Conservation (phyloP, 768 basidiomycete species). For the Phaffia tasmanica region DNA sequence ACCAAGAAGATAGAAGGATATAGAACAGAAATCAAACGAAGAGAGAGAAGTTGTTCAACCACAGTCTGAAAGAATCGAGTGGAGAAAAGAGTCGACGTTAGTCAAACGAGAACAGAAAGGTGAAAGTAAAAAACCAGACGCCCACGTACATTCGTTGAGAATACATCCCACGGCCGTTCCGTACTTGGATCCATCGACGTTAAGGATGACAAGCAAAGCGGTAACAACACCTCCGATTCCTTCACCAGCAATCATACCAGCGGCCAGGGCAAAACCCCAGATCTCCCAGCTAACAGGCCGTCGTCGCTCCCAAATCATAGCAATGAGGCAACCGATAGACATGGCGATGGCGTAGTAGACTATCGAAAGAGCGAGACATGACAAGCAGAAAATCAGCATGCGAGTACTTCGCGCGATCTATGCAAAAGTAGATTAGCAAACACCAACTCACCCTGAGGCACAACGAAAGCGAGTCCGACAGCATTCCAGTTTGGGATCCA, state of each 20-base stretch:
- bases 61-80: no score
- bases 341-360: constrained; percentile 21
- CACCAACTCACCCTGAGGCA: constrained; percentile 46
- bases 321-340: constrained; percentile 44
- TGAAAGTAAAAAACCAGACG: no score
- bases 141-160: constrained; percentile 1
- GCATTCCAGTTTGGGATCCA: constrained; percentile 50
- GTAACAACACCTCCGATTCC: constrained; percentile 54
- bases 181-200: constrained; percentile 44
- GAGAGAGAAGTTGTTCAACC: no score
- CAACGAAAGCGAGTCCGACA: constrained; percentile 45
- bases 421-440: constrained; percentile 38
- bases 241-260: constrained; percentile 51
- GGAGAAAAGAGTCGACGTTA: no score
- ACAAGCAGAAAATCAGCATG: not conserved
- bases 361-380: constrained; percentile 32
- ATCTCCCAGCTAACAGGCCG: constrained; percentile 46
- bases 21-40: no score
- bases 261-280: constrained; percentile 51
- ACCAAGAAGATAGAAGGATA: no score
- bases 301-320: constrained; percentile 45
- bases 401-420: not conserved
- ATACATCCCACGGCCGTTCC: constrained; percentile 49
- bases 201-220: constrained; percentile 47
- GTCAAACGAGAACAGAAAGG: no score